Percentiles rank a stretch among this genome's conserved stretches.
These are phyloP conservation scores for Leucosporidium yakuticum DNA, from an alignment of 768 basidiomycete species.

Conservation along the genomic window DNA sequence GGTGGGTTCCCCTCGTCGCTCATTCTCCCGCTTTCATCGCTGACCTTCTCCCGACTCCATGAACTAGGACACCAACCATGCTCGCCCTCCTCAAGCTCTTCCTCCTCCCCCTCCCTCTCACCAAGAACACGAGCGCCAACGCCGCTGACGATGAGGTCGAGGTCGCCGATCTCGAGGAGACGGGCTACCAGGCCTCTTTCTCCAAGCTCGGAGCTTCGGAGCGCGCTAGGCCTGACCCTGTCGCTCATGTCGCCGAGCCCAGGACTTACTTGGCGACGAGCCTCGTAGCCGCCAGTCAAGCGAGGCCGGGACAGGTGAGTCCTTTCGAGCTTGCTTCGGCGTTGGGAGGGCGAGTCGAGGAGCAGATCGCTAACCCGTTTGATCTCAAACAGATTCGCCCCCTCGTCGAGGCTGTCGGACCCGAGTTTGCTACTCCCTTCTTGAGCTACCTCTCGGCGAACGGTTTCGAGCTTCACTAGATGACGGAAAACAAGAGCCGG, in stretches of 20 bases:
- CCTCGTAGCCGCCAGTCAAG: conserved; percentile 17
- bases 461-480: conserved; percentile 11
- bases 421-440: conserved; percentile 30
- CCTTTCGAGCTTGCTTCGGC: not conserved
- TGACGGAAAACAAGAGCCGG: no score
- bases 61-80: conserved; percentile 63
- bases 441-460: conserved; percentile 22
- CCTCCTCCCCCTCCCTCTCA: conserved; percentile 63
- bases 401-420: conserved; percentile 23
- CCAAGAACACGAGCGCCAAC: conserved; percentile 43
- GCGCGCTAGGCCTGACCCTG: conserved; percentile 50
- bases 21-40: not conserved
- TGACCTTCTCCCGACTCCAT: not conserved
- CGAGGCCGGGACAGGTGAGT: conserved; percentile 35
- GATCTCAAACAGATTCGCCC: conserved; percentile 13
- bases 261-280: conserved; percentile 35
- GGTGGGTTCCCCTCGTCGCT: conserved; percentile 46
- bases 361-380: no score
- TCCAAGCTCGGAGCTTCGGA: conserved; percentile 82
- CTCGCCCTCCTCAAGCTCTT: conserved; percentile 69
- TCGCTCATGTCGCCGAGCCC: conserved; percentile 42
- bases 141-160: conserved; percentile 50
- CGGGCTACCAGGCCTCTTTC: conserved; percentile 91
- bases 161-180: conserved; percentile 80
- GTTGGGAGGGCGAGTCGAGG: not conserved